Evolutionary conservation across 2,329 filamentous ascomycete genomes (phyloP), one percentile per base, ranked within the genome.

Genomic region (Exophiala xenobiotica): DNA sequence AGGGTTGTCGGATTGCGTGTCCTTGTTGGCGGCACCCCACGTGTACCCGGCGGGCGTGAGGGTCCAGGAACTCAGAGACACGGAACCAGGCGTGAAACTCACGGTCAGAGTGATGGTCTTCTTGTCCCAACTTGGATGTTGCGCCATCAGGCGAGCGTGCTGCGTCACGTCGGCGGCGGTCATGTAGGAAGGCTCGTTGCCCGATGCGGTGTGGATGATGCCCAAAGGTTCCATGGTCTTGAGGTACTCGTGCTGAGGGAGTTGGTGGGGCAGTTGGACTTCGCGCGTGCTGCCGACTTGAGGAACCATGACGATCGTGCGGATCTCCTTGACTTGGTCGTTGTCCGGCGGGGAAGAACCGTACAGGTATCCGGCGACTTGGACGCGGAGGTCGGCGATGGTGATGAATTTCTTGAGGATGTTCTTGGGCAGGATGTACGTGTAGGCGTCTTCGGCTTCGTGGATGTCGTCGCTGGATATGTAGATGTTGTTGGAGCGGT

Each of bases 391-490:
- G 74, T 99, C 93, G 40, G 93, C 87, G 66, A 99, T 95, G 19
- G 89, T 93, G 74, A 99, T 97, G 78, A 99, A 99, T 59, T 90
- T 88, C 79, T 96, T 96, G 64, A 99, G 80, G 42, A 99, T 86
- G 69, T 99, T 99, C 81, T 97, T 99, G 1, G 93, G 93, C 89
- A 99, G 96, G 64, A 99, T 88, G 65, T 97, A 99, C 1, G 92
- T 99, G 66, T 88, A 87, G 64, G 85, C 80, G 31, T 91, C 89
- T 54, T 96, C 90, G n/a, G 59, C 48, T 58, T 93, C 82, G 47
- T 90, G 88, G 60, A 92, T 88, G 67, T 97, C 93, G 47, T 96
- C 90, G 0, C 91, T 93, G 6, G 93, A 96, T 62, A 99, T 95
- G 70, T 97, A 99, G 65, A 99, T 96, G 72, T 99, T 96, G 79